These are phyloP conservation scores for Puccinia triticina DNA, from an alignment of 1,284 basidiomycete genomes.

Conservation along the genomic window DNA sequence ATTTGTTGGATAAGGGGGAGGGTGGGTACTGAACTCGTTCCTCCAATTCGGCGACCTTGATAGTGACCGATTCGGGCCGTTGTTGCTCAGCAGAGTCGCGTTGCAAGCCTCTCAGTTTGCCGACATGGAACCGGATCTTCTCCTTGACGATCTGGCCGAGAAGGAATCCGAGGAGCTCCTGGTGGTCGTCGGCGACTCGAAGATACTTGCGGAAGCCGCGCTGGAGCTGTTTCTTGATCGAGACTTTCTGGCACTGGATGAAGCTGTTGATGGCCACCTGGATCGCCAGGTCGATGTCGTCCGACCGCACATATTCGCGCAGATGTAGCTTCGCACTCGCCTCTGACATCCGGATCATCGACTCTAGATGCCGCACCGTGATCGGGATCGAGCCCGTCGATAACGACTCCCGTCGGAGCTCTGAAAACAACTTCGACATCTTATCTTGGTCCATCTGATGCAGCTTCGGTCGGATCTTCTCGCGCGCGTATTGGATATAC, in stretches of 20 bases:
- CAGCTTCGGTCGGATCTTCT: conserved; percentile 63
- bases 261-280: conserved; percentile 99
- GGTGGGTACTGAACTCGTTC: conserved; percentile 71
- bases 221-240: conserved; percentile 84
- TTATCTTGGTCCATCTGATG: conserved; percentile 31
- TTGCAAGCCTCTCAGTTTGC: conserved; percentile 71
- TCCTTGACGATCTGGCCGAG: conserved; percentile 94
- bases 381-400: conserved; percentile 86
- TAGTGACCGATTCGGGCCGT: conserved; percentile 85
- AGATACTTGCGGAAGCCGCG: conserved; percentile 85
- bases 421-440: conserved; percentile 74
- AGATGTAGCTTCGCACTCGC: conserved; percentile 95
- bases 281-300: conserved; percentile 97
- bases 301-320: conserved; percentile 89
- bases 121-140: conserved; percentile 79
- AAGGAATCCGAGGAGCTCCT: conserved; percentile 91
- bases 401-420: conserved; percentile 86
- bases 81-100: conserved; percentile 83
- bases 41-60: conserved; percentile 91
- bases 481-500: conserved; percentile 98
- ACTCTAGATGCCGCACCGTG: conserved; percentile 96
- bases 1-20: neutral
- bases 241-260: conserved; percentile 78
- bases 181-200: conserved; percentile 84
- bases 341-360: conserved; percentile 97